phyloP scores from a whole-genome alignment of 257 asterid genomes.

The Jasminum sambac region DNA sequence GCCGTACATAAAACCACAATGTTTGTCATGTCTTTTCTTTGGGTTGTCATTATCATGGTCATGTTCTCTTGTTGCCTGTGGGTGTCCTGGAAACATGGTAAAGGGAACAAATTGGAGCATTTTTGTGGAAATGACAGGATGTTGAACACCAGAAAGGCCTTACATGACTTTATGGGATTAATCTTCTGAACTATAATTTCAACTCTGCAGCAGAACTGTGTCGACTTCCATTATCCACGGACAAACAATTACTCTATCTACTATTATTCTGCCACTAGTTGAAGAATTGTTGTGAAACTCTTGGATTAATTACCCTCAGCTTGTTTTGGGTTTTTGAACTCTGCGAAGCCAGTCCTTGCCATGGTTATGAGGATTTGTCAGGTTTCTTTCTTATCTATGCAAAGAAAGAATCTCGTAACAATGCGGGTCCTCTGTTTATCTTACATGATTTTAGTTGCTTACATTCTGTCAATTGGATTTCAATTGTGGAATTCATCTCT shows the following conservation, averaged over 20 bases:
- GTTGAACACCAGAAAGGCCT: not conserved
- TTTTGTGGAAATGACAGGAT: not conserved
- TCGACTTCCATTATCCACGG: not conserved
- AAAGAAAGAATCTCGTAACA: not conserved
- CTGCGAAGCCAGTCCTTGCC: not conserved
- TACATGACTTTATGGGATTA: not conserved
- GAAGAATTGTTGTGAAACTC: not conserved
- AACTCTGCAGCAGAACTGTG: not conserved
- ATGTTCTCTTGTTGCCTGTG: constrained; percentile 8
- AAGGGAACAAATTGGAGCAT: not conserved
- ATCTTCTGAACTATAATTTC: not conserved
- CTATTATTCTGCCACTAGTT: not conserved
- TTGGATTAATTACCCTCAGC: not conserved
- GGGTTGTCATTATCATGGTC: not conserved
- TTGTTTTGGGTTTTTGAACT: not conserved
- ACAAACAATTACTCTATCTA: not conserved
- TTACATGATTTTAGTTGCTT: not conserved
- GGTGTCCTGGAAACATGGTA: not conserved
- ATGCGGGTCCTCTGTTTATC: not conserved
- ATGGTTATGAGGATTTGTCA: not conserved
- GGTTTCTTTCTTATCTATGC: not conserved
- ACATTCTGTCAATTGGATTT: not conserved
- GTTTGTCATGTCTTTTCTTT: not conserved
- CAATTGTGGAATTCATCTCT: not conserved
- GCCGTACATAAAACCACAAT: not conserved